Base-by-base conservation (phyloP, 306 rosid species). In the Pueraria montana region DNA sequence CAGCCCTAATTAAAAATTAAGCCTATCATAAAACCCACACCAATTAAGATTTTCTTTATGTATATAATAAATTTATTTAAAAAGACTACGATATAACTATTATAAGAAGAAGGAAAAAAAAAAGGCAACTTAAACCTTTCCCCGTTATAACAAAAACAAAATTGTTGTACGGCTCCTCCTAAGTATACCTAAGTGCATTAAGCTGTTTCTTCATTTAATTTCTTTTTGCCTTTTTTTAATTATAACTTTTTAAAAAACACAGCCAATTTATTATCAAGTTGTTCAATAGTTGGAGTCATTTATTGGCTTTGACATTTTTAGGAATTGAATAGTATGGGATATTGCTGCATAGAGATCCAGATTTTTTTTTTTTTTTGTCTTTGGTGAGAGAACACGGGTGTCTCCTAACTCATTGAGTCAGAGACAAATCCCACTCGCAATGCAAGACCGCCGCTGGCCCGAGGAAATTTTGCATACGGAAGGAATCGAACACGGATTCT, bases 241-340 rank as follows among this genome's bases (percentile, higher is more conserved):
- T 30, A 14, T 14, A 14, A 5, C 4, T 13, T 62, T 62, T 14
- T 38, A 69, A 17, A 69, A 55, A 26, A 0, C 32, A 38, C 48
- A 24, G 24, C 0, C 12, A 26, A 80, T 69, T 70, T 70, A 69
- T 55, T 11, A 58, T 43, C 5, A 43, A 26, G n/a, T 70, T 69
- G 50, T 11, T 27, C 0, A 24, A 56, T 45, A 4, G 84, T 72
- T 80, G 50, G 63, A 61, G 13, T 69, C 77, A 80, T 70, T 80
- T 70, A 71, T 70, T 70, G 46, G 34, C 18, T 58, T 80, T 70
- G 84, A 61, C 74, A 59, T 72, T 72, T 46, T 9, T 14, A 49
- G 26, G 65, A 30, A 64, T 6, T 64, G 46, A 52, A 61, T 4
- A 52, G 14, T 23, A 11, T 38, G 1, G 61, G 11, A 58, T 32